Evolutionary conservation across 768 basidiomycete genomes (phyloP).

Genomic region (Sporobolomyces phaffii): DNA sequence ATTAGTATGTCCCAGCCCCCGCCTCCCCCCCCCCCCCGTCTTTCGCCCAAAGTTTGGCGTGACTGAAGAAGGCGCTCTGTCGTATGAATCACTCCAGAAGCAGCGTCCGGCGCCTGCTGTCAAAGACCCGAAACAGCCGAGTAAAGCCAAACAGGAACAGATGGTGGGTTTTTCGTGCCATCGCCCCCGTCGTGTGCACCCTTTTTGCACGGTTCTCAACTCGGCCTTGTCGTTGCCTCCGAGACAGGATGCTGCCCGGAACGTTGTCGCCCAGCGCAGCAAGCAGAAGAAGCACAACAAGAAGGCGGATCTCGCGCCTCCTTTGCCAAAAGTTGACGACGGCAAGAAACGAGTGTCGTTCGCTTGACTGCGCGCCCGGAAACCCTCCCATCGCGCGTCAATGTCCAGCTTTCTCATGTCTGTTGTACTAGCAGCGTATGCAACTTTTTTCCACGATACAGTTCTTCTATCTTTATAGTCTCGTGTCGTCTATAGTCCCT

Average conservation of each 20-base stretch:
- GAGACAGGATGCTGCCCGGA: conserved; percentile 17
- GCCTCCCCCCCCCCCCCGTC: background rate
- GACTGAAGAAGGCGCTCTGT: too few relatives aligned
- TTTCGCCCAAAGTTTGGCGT: too few relatives aligned
- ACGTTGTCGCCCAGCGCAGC: conserved; percentile 12
- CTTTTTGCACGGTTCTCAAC: too few relatives aligned
- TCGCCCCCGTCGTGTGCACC: too few relatives aligned
- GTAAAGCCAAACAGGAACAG: conserved; percentile 17
- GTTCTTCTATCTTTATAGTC: too few relatives aligned
- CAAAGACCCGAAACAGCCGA: background rate
- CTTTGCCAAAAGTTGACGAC: background rate
- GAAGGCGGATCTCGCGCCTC: background rate
- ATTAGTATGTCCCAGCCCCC: background rate
- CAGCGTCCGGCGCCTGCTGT: background rate
- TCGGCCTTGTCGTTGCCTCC: too few relatives aligned
- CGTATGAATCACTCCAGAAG: too few relatives aligned
- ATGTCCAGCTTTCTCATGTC: background rate
- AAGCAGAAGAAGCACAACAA: conserved; percentile 27
- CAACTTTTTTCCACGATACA: too few relatives aligned
- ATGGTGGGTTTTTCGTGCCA: background rate
- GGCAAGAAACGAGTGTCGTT: conserved; percentile 25
- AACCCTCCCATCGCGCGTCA: too few relatives aligned
- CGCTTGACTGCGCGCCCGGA: conserved; percentile 4
- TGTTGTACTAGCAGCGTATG: conserved; percentile 20
- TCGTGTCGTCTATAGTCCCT: conserved; percentile 11